Conservation (phyloP, 169 alveolate genomes). For the Nephromyces sp. region DNA sequence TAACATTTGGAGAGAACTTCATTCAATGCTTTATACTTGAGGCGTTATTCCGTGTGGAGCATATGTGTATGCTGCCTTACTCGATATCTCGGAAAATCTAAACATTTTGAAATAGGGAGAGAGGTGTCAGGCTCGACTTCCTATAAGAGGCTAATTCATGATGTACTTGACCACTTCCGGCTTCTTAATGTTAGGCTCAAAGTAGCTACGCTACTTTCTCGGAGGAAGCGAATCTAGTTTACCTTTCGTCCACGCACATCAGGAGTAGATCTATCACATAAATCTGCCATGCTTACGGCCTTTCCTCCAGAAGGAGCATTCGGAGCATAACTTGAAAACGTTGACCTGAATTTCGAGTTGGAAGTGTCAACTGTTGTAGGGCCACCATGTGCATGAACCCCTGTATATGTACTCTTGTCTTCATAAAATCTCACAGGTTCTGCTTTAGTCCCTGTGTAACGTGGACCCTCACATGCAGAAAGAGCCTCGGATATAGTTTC, state of each 20-base stretch:
- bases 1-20: no score
- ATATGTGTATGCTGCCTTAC: no score
- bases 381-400: conserved; percentile 76
- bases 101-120: no score
- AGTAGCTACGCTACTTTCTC: no score
- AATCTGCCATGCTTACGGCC: conserved; percentile 3
- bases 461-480: conserved; percentile 66
- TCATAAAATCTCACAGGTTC: conserved; percentile 71
- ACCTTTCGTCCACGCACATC: conserved; percentile 22
- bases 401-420: conserved; percentile 74
- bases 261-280: conserved; percentile 24
- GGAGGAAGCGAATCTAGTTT: no score
- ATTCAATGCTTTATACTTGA: no score
- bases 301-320: neutral
- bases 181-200: no score
- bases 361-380: conserved; percentile 67
- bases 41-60: no score
- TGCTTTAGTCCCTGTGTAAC: conserved; percentile 71
- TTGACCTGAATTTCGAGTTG: conserved; percentile 20
- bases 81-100: no score
- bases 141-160: no score
- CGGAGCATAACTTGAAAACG: conserved; percentile 1
- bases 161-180: no score
- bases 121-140: no score
- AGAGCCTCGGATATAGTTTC: conserved; percentile 22